Percentiles rank a stretch among this genome's conserved stretches.
Conservation (phyloP, 140 eudicot genomes). For the Oenanthe javanica region DNA sequence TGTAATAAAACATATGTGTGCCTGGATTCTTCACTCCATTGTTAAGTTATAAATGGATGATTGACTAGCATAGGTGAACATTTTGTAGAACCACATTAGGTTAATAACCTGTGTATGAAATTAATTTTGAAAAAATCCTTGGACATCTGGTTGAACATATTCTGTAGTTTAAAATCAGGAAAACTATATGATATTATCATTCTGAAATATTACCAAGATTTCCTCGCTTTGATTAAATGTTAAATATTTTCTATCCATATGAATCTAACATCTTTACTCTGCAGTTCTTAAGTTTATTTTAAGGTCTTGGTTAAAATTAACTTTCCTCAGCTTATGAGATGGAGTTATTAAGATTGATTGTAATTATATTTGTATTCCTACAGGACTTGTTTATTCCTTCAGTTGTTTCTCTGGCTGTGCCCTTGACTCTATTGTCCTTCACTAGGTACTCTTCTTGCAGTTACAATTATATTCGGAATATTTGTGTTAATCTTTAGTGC, state of each 20-base stretch:
- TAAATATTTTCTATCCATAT: not conserved
- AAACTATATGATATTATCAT: not conserved
- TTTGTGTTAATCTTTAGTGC: not conserved
- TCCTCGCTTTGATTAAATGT: not conserved
- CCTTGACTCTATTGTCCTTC: constrained; percentile 87
- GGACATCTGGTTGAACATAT: not conserved
- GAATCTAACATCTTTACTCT: not conserved
- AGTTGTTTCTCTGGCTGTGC: constrained; percentile 79
- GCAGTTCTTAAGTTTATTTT: not conserved
- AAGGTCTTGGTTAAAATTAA: not conserved
- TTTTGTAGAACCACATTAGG: not conserved
- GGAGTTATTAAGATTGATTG: not conserved
- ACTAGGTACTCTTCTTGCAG: constrained; percentile 53
- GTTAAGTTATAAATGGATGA: not conserved
- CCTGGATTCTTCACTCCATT: not conserved
- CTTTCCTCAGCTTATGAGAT: not conserved
- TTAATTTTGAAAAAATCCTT: not conserved
- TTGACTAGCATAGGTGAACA: not conserved
- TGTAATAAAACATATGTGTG: not conserved
- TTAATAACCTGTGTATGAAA: not conserved
- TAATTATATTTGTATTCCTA: constrained; percentile 5
- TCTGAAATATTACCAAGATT: not conserved
- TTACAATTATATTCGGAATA: not conserved
- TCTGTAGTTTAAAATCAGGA: not conserved
- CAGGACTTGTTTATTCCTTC: constrained; percentile 76